Base-by-base conservation (phyloP, 768 basidiomycete genomes). In the Amanita molliuscula region DNA sequence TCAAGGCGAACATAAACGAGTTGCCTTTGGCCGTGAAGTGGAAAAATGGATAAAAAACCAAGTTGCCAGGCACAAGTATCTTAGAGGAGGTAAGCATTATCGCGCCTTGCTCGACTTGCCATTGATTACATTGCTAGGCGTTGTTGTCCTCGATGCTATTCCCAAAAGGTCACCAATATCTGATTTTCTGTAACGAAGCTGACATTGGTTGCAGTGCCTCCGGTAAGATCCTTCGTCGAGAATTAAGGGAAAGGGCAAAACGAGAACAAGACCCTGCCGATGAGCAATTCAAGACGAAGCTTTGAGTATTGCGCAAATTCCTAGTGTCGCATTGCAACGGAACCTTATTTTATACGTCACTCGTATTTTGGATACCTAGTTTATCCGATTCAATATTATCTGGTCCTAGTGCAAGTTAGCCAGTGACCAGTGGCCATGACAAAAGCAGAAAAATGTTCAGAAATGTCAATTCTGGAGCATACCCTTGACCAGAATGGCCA, bases 221-320 rank as follows among this genome's bases (percentile, higher is more conserved):
- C 47, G 92, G 92, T 2, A 94, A 95, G 66, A 96, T 96, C 58
- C 64, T 94, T 28, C 74, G 90, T 40, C 76, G 86, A 21, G 78
- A 90, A 54, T 68, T 94, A 37, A 75, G 88, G 9, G 85, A 82
- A 3, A 65, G 70, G 41, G 85, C 82, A 0, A 81, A 81, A 59
- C 63, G 68, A 38, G 85, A 88, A 41, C 60, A 63, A 51, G 71
- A 73, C 50, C 67, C 70, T 15, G 61, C 59, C 5, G 64, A 64
- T 26, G 59, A 57, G 35, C 55, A 58, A 21, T 38, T 68, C 48
- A 62, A 60, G 48, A 58, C 65, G 11, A 70, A 66, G 53, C 62
- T 72, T n/a, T 73, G 50, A 62, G 31, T 45, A 23, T 23, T 23
- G 26, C 10, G 3, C 9, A 8, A 16, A 37, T 37, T 6, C 9